Evolutionary conservation across 106 monocot genomes (phyloP).

Genomic region (Dendrobium chrysotoxum): DNA sequence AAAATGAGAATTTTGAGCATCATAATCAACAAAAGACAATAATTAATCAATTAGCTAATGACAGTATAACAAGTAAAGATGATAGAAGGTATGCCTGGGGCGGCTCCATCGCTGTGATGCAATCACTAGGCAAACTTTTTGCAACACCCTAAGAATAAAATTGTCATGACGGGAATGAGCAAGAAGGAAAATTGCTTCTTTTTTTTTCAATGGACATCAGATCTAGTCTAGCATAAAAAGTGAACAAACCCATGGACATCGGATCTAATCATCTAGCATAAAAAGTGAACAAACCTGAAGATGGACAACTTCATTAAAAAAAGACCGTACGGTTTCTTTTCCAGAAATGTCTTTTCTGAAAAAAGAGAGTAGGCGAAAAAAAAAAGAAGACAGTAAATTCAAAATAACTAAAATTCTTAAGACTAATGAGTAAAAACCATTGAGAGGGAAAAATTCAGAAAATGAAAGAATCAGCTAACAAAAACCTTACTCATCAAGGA

Average conservation of each 20-base stretch:
- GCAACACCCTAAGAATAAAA: conserved; percentile 41
- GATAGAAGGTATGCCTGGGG: conserved; percentile 38
- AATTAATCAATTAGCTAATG: neutral
- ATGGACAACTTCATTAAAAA: conserved; percentile 63
- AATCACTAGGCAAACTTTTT: conserved; percentile 48
- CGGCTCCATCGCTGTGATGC: conserved; percentile 41
- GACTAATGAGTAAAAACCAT: neutral
- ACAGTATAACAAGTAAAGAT: conserved; percentile 1
- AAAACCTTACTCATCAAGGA: conserved; percentile 58
- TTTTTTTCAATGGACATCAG: neutral
- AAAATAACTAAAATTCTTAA: neutral
- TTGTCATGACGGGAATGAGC: neutral
- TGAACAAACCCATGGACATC: conserved; percentile 29
- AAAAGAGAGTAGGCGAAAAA: neutral
- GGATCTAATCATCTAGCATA: neutral
- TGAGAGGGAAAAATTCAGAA: neutral
- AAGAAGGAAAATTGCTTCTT: neutral
- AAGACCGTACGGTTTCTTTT: conserved; percentile 47
- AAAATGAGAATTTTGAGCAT: neutral
- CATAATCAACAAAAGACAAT: neutral
- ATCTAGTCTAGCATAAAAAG: neutral
- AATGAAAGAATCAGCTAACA: neutral
- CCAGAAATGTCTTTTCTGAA: conserved; percentile 80
- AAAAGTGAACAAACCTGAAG: conserved; percentile 51
- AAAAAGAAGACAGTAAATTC: neutral